These are phyloP conservation scores for Pisolithus marmoratus DNA, from an alignment of 768 basidiomycete species.

Conservation along the genomic window DNA sequence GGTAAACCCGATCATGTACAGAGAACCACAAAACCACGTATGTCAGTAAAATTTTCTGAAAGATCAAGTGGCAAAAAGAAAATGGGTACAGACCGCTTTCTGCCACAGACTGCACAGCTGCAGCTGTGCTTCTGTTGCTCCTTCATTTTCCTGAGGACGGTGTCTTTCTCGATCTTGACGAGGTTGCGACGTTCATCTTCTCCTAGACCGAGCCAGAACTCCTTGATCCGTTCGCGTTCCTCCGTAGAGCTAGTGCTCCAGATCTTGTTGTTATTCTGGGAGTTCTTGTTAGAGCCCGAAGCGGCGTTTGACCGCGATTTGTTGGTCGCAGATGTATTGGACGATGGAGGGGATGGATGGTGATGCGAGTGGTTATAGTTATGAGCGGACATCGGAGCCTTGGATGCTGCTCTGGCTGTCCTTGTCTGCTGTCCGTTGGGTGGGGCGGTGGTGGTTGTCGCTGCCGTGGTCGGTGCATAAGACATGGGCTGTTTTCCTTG, in stretches of 20 bases:
- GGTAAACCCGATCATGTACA: constrained; percentile 9
- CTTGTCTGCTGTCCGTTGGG: constrained; percentile 29
- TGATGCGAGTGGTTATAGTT: constrained; percentile 49
- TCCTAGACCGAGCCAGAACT: constrained; percentile 93
- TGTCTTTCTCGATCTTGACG: constrained; percentile 97
- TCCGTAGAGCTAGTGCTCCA: constrained; percentile 91
- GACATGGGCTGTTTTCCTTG: constrained; percentile 93
- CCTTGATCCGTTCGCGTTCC: constrained; percentile 95
- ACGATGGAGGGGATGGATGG: constrained; percentile 42
- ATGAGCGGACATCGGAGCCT: constrained; percentile 50
- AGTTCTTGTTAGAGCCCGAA: constrained; percentile 18
- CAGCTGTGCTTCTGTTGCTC: constrained; percentile 98
- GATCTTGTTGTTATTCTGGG: constrained; percentile 68
- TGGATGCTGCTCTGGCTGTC: constrained; percentile 48
- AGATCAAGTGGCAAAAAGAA: constrained; percentile 18
- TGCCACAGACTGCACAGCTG: constrained; percentile 91
- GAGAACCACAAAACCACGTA: constrained; percentile 19
- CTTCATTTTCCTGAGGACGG: constrained; percentile 98
- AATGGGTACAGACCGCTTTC: constrained; percentile 77
- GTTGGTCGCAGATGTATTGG: constrained; percentile 29
- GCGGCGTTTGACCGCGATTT: constrained; percentile 25
- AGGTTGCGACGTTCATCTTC: constrained; percentile 88
- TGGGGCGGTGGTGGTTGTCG: constrained; percentile 27
- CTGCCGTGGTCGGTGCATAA: constrained; percentile 37
- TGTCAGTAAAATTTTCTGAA: constrained; percentile 16